A percentile compares a stretch with the other conserved stretches of the same genome.
phyloP scores from a whole-genome alignment of 495 filamentous ascomycete genomes.

The Echria macrotheca region DNA sequence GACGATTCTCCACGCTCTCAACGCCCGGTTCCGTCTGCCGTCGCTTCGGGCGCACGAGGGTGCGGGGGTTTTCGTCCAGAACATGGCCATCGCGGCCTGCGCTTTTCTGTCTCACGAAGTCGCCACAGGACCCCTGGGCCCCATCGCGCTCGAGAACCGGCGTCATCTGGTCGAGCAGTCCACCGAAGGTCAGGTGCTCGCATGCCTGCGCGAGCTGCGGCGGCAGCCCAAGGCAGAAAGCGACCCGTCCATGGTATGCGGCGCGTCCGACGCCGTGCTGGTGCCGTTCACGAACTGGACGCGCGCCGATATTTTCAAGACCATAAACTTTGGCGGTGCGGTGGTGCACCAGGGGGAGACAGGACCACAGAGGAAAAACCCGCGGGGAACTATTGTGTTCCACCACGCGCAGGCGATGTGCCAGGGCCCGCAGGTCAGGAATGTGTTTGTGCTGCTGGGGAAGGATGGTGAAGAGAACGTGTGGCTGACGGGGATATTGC shows the following conservation, averaged over 20 bases:
- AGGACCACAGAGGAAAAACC: slow-evolving; percentile 1
- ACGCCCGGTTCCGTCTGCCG: slow-evolving; percentile 21
- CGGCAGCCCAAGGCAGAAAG: slow-evolving; percentile 10
- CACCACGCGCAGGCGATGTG: slow-evolving; percentile 1
- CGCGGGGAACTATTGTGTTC: neutral
- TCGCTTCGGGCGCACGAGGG: slow-evolving; percentile 1
- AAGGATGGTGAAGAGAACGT: slow-evolving; percentile 44
- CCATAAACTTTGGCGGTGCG: slow-evolving; percentile 40
- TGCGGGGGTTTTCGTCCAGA: slow-evolving; percentile 17
- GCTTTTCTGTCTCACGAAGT: neutral
- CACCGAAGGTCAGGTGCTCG: slow-evolving; percentile 39
- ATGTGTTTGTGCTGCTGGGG: slow-evolving; percentile 33
- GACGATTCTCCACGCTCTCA: slow-evolving; percentile 28
- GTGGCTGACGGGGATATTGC: slow-evolving; percentile 33
- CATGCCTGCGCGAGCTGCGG: slow-evolving; percentile 21
- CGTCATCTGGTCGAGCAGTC: slow-evolving; percentile 37
- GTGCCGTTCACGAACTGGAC: slow-evolving; percentile 43
- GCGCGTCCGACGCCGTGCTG: slow-evolving; percentile 28
- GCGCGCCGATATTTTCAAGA: slow-evolving; percentile 39
- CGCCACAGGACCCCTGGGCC: slow-evolving; percentile 5
- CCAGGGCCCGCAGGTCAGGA: slow-evolving; percentile 17
- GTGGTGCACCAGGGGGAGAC: slow-evolving; percentile 18
- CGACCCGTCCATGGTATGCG: slow-evolving; percentile 27
- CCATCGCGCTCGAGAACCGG: slow-evolving; percentile 32
- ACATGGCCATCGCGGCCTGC: slow-evolving; percentile 11